phyloP scores from a whole-genome alignment of 495 filamentous ascomycete genomes.

The Podospora bellae-mahoneyi region DNA sequence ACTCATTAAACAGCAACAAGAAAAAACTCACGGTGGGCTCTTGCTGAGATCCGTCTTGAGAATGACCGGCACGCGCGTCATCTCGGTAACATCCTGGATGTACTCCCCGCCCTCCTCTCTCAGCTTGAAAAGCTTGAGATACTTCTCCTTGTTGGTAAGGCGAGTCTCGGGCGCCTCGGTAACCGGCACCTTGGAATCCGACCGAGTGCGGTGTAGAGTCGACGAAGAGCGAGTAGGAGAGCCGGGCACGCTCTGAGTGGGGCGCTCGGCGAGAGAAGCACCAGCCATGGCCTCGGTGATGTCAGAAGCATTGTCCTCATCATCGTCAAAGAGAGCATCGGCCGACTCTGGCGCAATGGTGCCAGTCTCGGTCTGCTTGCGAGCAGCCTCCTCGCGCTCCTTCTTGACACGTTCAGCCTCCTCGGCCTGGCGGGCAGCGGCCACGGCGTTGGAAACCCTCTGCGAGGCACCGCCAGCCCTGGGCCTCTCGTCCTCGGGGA shows the following conservation, averaged over 20 bases:
- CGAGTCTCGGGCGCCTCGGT: conserved; percentile 69
- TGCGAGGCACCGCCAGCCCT: conserved; percentile 62
- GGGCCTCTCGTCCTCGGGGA: conserved; percentile 94
- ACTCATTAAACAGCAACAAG: not conserved
- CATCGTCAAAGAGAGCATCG: conserved; percentile 90
- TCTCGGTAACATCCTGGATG: conserved; percentile 96
- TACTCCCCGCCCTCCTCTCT: conserved; percentile 91
- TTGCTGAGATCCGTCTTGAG: conserved; percentile 97
- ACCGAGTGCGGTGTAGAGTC: conserved; percentile 80
- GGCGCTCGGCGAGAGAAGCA: conserved; percentile 78
- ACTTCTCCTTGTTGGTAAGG: conserved; percentile 92
- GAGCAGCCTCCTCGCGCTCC: conserved; percentile 80
- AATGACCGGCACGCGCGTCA: conserved; percentile 93
- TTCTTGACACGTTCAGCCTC: conserved; percentile 72
- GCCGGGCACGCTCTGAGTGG: conserved; percentile 93
- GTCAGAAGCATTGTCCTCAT: conserved; percentile 85
- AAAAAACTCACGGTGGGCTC: conserved; percentile 87
- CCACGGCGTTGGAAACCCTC: conserved; percentile 67
- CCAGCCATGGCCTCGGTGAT: conserved; percentile 79
- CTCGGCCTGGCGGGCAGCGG: conserved; percentile 73
- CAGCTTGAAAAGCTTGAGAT: conserved; percentile 82
- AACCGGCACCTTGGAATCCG: conserved; percentile 84
- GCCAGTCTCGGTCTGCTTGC: conserved; percentile 88
- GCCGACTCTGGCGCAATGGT: conserved; percentile 87
- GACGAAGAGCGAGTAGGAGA: conserved; percentile 80